Evolutionary conservation across 2,329 filamentous ascomycete genomes (phyloP).

Genomic region (Tolypocladium tundrense): DNA sequence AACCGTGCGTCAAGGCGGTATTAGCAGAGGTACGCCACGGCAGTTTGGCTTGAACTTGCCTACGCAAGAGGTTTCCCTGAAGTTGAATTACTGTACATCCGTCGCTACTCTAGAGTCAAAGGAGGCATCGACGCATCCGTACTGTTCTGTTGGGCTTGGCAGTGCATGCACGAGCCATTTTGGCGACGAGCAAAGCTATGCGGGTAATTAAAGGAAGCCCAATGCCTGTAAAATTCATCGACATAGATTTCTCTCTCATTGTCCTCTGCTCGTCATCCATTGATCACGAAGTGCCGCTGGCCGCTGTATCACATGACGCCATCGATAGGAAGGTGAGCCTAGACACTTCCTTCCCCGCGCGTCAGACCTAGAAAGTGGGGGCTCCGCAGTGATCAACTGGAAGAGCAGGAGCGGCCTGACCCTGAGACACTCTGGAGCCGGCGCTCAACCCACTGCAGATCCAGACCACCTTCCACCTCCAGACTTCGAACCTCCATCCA

Average conservation of each 20-base stretch:
- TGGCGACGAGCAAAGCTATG: background rate
- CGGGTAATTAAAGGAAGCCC: background rate
- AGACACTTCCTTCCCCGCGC: background rate
- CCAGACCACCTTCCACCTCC: background rate
- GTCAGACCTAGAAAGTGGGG: background rate
- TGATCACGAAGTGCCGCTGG: background rate
- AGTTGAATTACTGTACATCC: no score
- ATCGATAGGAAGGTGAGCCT: background rate
- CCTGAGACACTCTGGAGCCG: background rate
- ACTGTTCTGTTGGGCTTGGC: background rate
- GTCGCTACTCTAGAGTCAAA: background rate
- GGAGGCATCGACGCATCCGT: background rate
- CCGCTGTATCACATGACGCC: constrained; percentile 1
- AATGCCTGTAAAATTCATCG: background rate
- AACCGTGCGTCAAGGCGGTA: background rate
- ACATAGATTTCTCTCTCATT: background rate
- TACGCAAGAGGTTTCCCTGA: no score
- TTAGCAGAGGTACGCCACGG: no score
- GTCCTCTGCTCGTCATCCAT: background rate
- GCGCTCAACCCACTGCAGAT: background rate
- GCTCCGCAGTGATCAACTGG: background rate
- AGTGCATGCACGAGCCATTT: background rate
- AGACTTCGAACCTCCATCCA: background rate
- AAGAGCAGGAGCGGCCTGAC: background rate
- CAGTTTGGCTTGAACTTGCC: background rate